Evolutionary conservation across 371 early-diverging fungal genomes (phyloP), one percentile per base, ranked within the genome.

Genomic region (Zychaea mexicana): DNA sequence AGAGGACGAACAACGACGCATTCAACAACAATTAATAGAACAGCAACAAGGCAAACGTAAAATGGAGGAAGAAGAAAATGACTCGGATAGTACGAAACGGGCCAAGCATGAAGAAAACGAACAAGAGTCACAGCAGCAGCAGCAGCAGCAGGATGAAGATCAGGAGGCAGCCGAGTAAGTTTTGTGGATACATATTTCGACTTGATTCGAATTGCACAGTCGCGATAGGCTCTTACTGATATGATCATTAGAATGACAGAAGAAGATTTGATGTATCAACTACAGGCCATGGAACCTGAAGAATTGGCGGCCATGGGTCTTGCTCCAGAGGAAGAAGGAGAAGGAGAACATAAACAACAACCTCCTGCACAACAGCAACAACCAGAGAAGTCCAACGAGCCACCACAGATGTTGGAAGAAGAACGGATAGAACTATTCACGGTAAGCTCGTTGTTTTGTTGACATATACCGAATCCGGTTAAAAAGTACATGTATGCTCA

Each of bases 221-320:
- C 21, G 13, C n/a, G 15, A n/a, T 19, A 36, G 15, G 38, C 15
- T 7, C 49, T 49, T 10, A 49, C 19, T 19, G 49, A 13, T 55
- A 1, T 32, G 10, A 10, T 24, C 3, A 13, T 32, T 75, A 90
- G 90, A 66, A 83, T 90, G 79, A 88, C 88, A 2, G 90, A 85
- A 49, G 90, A 88, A 12, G 90, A 90, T 81, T 76, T 90, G 4
- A 81, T 84, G 53, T 90, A 85, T 86, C 88, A 88, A 61, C 57
- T 90, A 46, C 83, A 87, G 30, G 74, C 77, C 13, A 84, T 87
- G 83, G 87, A 84, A 57, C 82, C 76, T 1, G 76, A 80, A 58
- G 76, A 75, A 58, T 64, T 58, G 47, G 53, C 22, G 28, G 57
- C 55, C 2, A 46, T 57, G 57, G 57, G 61, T 26, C 3, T 49